These are phyloP conservation scores for Phytophthora cryptogea DNA, from an alignment of 352 stramenopile species.

Conservation along the genomic window DNA sequence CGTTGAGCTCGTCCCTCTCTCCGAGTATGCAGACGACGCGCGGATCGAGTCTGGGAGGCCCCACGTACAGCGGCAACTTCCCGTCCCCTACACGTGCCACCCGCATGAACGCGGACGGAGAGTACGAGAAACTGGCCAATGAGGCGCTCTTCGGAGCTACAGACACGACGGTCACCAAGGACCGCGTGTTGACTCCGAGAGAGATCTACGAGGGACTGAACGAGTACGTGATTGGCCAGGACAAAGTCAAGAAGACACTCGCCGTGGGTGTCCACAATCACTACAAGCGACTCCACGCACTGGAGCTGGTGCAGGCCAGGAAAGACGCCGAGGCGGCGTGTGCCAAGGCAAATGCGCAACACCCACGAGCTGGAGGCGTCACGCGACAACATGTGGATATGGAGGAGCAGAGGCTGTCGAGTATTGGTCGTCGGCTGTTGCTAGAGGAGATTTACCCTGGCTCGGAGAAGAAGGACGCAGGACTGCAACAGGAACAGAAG, in stretches of 20 bases:
- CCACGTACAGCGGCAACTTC: conserved; percentile 30
- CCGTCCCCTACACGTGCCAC: conserved; percentile 23
- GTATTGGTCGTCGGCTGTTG: conserved; percentile 55
- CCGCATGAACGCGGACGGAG: conserved; percentile 71
- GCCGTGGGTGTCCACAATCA: conserved; percentile 98
- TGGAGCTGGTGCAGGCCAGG: conserved; percentile 59
- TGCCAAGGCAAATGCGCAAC: conserved; percentile 33
- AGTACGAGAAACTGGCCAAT: conserved; percentile 77
- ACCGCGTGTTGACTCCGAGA: conserved; percentile 85
- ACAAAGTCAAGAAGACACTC: conserved; percentile 96
- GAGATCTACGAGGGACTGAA: conserved; percentile 96
- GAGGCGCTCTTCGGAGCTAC: conserved; percentile 41
- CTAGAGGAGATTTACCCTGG: conserved; percentile 70
- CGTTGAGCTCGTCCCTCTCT: conserved; percentile 64
- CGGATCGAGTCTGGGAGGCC: conserved; percentile 38
- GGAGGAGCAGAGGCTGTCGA: conserved; percentile 36
- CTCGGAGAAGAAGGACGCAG: conserved; percentile 38
- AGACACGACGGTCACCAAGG: conserved; percentile 27
- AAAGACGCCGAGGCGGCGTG: conserved; percentile 44
- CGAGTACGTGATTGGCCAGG: conserved; percentile 97
- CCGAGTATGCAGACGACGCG: conserved; percentile 50
- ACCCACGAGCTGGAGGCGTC: conserved; percentile 25
- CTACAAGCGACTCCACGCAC: conserved; percentile 94
- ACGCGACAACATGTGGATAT: conserved; percentile 43
- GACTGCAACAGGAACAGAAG: conserved; percentile 16